Conservation (phyloP, 1,284 basidiomycete species). For the Neolentinus lepideus region DNA sequence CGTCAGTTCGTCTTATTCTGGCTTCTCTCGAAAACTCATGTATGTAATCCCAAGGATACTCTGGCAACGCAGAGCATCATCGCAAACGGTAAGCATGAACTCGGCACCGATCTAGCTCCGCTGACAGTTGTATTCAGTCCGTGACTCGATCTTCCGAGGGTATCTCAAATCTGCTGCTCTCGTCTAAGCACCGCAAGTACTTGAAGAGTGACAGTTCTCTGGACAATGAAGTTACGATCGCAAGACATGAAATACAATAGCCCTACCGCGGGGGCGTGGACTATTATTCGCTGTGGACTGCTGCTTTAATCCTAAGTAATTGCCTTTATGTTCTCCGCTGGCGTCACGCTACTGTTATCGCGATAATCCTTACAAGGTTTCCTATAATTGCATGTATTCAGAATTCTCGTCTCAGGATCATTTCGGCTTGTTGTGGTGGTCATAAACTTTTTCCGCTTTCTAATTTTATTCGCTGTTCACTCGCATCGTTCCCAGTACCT, state of each 20-base stretch:
- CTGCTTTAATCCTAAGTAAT: neutral
- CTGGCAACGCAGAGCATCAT: slow-evolving; percentile 78
- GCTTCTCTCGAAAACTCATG: neutral
- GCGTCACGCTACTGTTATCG: neutral
- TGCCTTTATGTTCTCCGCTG: neutral
- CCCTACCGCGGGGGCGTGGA: neutral
- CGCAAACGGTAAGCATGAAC: slow-evolving; percentile 52
- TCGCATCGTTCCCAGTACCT: neutral
- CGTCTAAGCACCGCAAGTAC: slow-evolving; percentile 13
- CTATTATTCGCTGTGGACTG: neutral
- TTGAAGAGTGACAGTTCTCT: too few relatives aligned
- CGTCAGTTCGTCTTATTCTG: slow-evolving; percentile 19
- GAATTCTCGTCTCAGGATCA: neutral
- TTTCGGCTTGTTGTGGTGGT: neutral
- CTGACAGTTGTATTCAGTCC: slow-evolving; percentile 8
- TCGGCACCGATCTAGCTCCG: slow-evolving; percentile 3
- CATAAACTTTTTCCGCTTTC: neutral
- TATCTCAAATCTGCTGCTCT: slow-evolving; percentile 27
- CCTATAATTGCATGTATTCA: neutral
- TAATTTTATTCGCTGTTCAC: neutral
- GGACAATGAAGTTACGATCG: neutral
- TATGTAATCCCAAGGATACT: slow-evolving; percentile 46
- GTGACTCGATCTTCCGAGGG: slow-evolving; percentile 27
- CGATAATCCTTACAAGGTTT: neutral
- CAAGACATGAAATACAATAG: neutral